Evolutionary conservation across 352 stramenopile species (phyloP).

Genomic region (Halophytophthora polymorphica): DNA sequence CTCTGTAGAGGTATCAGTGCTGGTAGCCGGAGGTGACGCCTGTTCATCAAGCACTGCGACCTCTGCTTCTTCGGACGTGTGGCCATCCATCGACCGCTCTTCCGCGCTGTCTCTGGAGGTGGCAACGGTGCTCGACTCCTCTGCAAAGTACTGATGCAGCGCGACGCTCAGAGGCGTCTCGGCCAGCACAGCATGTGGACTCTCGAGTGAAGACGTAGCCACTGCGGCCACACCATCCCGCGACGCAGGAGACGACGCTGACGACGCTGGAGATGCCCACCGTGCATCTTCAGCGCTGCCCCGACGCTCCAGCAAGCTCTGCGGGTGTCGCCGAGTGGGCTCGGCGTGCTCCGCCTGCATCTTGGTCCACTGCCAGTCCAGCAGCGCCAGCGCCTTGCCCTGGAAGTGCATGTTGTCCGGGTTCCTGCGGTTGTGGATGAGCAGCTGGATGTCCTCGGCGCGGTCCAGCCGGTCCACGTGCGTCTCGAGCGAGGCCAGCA

Average conservation of each 20-base stretch:
- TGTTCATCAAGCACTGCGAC: conserved; percentile 9
- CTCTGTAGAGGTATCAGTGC: background rate
- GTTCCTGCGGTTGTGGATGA: conserved; percentile 83
- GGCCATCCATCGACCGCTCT: no score
- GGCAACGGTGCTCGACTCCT: conserved; percentile 16
- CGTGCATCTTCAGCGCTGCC: conserved; percentile 22
- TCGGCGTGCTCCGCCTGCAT: conserved; percentile 29
- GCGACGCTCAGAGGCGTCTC: conserved; percentile 56
- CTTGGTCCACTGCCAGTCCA: conserved; percentile 85
- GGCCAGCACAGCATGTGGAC: conserved; percentile 45
- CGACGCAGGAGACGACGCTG: conserved; percentile 8
- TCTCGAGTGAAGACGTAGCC: conserved; percentile 16
- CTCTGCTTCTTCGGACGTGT: conserved; percentile 7
- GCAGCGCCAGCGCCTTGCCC: conserved; percentile 76
- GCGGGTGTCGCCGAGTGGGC: conserved; percentile 7
- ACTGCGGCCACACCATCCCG: conserved; percentile 2
- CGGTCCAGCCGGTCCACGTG: conserved; percentile 63
- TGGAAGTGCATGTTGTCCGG: conserved; percentile 88
- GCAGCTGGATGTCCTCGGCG: conserved; percentile 77
- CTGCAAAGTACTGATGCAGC: conserved; percentile 49
- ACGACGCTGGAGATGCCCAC: conserved; percentile 19
- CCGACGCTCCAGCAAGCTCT: conserved; percentile 26
- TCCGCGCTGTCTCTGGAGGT: no score
- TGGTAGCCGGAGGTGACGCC: conserved; percentile 1
- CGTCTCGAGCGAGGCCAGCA: conserved; percentile 52